phyloP scores from a whole-genome alignment of 352 stramenopile species.

The Phytophthora rubi region DNA sequence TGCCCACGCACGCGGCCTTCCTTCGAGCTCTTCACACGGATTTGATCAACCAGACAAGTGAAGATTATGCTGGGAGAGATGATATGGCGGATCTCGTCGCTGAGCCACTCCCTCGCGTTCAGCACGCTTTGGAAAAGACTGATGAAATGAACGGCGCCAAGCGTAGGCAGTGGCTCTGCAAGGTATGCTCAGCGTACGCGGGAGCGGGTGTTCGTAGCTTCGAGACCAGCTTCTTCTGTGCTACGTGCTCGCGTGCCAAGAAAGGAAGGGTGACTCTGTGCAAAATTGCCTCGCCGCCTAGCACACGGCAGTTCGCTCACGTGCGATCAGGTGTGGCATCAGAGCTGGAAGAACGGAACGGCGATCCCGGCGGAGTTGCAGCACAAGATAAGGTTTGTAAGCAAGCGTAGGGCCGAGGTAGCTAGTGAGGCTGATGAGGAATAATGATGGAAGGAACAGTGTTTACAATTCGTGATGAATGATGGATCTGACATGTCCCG shows the following conservation, averaged over 20 bases:
- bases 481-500: neutral
- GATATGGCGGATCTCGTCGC: slow-evolving; percentile 12
- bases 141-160: slow-evolving; percentile 23
- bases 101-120: neutral
- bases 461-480: slow-evolving; percentile 1
- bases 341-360: slow-evolving; percentile 24
- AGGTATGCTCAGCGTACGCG: slow-evolving; percentile 26
- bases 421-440: neutral
- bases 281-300: slow-evolving; percentile 8
- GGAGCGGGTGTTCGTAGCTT: slow-evolving; percentile 18
- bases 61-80: slow-evolving; percentile 13
- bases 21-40: slow-evolving; percentile 3
- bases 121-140: slow-evolving; percentile 22
- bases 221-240: slow-evolving; percentile 30
- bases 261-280: slow-evolving; percentile 21
- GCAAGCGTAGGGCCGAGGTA: slow-evolving; percentile 2
- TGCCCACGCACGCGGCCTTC: slow-evolving; percentile 7
- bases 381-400: slow-evolving; percentile 19
- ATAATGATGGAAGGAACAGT: too few species aligned
- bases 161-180: slow-evolving; percentile 27
- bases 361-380: slow-evolving; percentile 13
- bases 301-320: slow-evolving; percentile 11
- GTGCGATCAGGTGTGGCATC: slow-evolving; percentile 22
- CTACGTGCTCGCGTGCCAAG: slow-evolving; percentile 5
- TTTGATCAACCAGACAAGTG: slow-evolving; percentile 14